Evolutionary conservation across 148 eudicot genomes (phyloP).

Genomic region (Pouteria glomerata): DNA sequence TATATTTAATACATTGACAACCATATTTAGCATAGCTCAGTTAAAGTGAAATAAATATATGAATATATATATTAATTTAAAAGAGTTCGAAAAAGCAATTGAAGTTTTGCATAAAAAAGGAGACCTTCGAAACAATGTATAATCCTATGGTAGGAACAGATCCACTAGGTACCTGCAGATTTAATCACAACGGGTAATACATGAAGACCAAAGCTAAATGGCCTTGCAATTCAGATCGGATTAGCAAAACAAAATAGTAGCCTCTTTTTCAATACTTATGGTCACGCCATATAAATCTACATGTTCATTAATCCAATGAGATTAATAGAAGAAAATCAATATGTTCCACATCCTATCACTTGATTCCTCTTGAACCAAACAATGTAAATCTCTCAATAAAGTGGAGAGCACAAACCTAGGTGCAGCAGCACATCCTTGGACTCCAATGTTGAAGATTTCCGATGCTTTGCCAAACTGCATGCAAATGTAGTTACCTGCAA

Average conservation of each 20-base stretch:
- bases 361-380: neutral
- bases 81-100: no score
- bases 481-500: slow-evolving; percentile 88
- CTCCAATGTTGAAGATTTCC: slow-evolving; percentile 84
- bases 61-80: no score
- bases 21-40: no score
- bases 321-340: neutral
- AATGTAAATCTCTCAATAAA: neutral
- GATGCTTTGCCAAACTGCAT: slow-evolving; percentile 91
- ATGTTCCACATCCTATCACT: neutral
- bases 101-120: no score
- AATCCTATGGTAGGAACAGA: no score
- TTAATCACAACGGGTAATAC: no score
- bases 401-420: slow-evolving; percentile 53
- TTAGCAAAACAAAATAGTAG: neutral
- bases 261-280: neutral
- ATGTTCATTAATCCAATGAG: neutral
- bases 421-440: slow-evolving; percentile 89
- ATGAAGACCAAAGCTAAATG: neutral
- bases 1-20: no score
- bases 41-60: no score
- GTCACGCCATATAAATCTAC: neutral
- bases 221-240: neutral
- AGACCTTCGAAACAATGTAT: no score
- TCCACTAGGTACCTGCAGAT: no score